Conservation (phyloP, 2,329 filamentous ascomycete species). For the Penicillium fuscoglaucum region DNA sequence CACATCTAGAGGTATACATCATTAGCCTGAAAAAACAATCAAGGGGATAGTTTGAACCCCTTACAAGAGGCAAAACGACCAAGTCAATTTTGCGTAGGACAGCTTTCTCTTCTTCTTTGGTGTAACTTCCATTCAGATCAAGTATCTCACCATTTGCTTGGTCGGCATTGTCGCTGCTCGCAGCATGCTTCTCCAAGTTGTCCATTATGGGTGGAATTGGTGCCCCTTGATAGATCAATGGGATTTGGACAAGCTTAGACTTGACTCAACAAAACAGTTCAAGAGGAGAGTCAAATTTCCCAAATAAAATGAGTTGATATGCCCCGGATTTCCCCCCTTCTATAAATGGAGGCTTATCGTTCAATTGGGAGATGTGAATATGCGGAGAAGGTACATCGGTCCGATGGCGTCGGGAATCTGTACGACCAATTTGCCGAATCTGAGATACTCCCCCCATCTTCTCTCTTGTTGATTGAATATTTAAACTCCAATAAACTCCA, state of each 20-base stretch:
- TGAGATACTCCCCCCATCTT: background rate
- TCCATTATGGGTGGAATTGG: background rate
- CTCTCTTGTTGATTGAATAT: background rate
- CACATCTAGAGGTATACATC: slow-evolving; percentile 38
- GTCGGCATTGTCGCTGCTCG: slow-evolving; percentile 9
- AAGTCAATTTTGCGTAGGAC: slow-evolving; percentile 22
- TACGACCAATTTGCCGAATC: slow-evolving; percentile 13
- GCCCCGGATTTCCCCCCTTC: background rate
- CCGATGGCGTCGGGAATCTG: slow-evolving; percentile 17
- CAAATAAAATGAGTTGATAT: background rate
- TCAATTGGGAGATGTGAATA: background rate
- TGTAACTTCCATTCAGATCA: slow-evolving; percentile 10
- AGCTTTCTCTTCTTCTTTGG: slow-evolving; percentile 18
- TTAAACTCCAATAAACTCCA: background rate
- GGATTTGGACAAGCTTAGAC: background rate
- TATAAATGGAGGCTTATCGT: background rate
- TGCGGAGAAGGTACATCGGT: slow-evolving; percentile 14
- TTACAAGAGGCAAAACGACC: slow-evolving; percentile 24
- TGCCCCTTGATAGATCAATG: background rate
- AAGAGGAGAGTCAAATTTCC: background rate
- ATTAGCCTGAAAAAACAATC: background rate
- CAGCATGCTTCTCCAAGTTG: background rate
- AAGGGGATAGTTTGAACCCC: background rate
- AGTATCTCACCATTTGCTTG: slow-evolving; percentile 8
- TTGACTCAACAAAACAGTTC: background rate